Base-by-base conservation (phyloP, 306 rosid species). In the Albizia julibrissin region DNA sequence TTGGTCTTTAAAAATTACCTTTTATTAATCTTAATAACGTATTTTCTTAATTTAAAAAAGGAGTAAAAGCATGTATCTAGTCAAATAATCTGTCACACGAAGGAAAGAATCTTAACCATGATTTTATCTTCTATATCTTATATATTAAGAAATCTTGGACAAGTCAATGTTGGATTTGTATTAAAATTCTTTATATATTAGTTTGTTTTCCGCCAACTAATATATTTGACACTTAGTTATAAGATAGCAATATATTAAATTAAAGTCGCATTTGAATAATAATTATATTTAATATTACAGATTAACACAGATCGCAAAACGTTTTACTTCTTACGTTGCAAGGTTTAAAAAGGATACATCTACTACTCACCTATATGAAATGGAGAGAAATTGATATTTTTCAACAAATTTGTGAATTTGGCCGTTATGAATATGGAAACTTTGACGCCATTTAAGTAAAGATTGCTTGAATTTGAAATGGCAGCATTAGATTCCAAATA, bases 41-140 rank as follows among this genome's bases (percentile, higher is more conserved):
- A 9, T 5, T 68, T 77, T 61, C 12, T 43, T 14, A 21, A 47
- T 10, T 65, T 31, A 34, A 33, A 21, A 47, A n/a, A n/a, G 1
- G 2, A 27, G 34, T 15, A 3, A 31, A 49, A 65, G 18, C 27
- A 13, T 46, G 81, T 3, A 56, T 46, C 69, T 66, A 58, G 50
- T 29, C 69, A 33, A 22, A 33, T 69, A 79, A 54, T 79, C 27
- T 34, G 29, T 1, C 44, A 18, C 24, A 47, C 5, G 37, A 74
- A 46, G 69, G 49, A 74, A 79, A 69, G 78, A 75, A 84, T 79
- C 81, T 43, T 19, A 18, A 11, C 15, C 5, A 39, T 78, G 24
- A 37, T 37, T 68, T 68, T 19, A 27, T 21, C 19, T 64, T 0
- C 10, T 22, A 2, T 5, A 13, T 2, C 21, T 27, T 64, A 29